A percentile compares a stretch with the other conserved stretches of the same genome.
phyloP scores from a whole-genome alignment of 305 asterid genomes.

The Rubia tinctorum region DNA sequence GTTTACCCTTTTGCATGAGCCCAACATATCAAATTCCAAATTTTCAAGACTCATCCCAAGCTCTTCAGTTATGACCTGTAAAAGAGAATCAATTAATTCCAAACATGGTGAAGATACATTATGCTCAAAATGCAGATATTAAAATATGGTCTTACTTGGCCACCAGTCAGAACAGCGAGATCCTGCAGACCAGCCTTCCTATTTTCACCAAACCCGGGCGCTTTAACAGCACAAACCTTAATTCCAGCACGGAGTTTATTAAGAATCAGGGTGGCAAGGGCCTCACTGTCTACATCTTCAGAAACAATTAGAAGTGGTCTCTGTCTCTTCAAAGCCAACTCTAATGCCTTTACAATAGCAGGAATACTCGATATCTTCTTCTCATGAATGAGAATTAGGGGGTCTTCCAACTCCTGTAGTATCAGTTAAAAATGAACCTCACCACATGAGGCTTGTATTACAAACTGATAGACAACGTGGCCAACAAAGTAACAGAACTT shows the following conservation, averaged over 20 bases:
- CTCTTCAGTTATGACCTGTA: constrained; percentile 52
- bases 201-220: constrained; percentile 62
- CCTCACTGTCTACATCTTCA: constrained; percentile 65
- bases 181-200: constrained; percentile 50
- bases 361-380: constrained; percentile 49
- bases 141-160: constrained; percentile 33
- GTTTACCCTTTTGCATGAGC: constrained; percentile 54
- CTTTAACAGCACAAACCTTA: constrained; percentile 65
- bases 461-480: background rate
- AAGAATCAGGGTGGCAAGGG: constrained; percentile 52
- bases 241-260: constrained; percentile 71
- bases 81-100: background rate
- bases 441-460: background rate
- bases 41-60: constrained; percentile 52
- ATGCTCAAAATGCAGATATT: background rate
- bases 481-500: constrained; percentile 17
- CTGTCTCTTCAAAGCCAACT: constrained; percentile 57
- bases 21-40: constrained; percentile 45
- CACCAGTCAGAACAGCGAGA: constrained; percentile 53
- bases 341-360: constrained; percentile 48
- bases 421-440: background rate
- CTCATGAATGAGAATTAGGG: constrained; percentile 51
- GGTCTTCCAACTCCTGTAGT: constrained; percentile 54
- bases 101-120: background rate
- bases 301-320: constrained; percentile 55